Conservation (phyloP, 805 yeast genomes). For the Nakazawaea populi region DNA sequence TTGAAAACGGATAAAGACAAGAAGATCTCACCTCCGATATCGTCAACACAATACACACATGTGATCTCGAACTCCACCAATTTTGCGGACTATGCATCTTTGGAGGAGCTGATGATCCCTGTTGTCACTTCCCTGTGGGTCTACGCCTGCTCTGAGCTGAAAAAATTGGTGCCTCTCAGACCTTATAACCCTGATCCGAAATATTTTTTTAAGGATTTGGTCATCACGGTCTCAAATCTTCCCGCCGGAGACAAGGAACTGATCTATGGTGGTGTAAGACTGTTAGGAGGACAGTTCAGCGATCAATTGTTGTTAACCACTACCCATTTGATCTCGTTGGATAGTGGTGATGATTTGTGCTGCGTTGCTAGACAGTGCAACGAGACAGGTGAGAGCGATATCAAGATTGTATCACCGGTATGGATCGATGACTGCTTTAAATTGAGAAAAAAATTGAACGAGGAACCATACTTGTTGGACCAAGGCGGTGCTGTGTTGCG, state of each 20-base stretch:
- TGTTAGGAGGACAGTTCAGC: constrained; percentile 72
- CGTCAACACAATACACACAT: constrained; percentile 28
- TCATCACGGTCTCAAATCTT: constrained; percentile 54
- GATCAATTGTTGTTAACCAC: constrained; percentile 62
- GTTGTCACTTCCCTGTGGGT: constrained; percentile 63
- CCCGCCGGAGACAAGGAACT: constrained; percentile 58
- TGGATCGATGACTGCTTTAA: constrained; percentile 76
- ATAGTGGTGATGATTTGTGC: constrained; percentile 49
- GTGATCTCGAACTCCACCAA: constrained; percentile 46
- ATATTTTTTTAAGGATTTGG: constrained; percentile 55
- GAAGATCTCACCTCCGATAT: constrained; percentile 10
- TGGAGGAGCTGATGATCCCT: constrained; percentile 54
- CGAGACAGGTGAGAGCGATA: constrained; percentile 30
- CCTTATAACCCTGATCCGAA: constrained; percentile 69
- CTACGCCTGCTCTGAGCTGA: constrained; percentile 33
- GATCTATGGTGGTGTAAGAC: constrained; percentile 60
- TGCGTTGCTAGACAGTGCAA: constrained; percentile 41
- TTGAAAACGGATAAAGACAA: constrained; percentile 15
- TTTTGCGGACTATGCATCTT: constrained; percentile 44
- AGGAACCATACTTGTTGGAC: constrained; percentile 45
- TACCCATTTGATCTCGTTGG: constrained; percentile 68
- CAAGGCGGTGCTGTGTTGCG: constrained; percentile 17
- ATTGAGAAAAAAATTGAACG: constrained; percentile 43
- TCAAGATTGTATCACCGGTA: constrained; percentile 63
- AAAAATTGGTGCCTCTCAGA: constrained; percentile 42